Percentiles rank a stretch among this genome's conserved stretches.
These are phyloP conservation scores for Alopecurus myosuroides DNA, from an alignment of 176 grass and related monocot genomes.

Conservation along the genomic window DNA sequence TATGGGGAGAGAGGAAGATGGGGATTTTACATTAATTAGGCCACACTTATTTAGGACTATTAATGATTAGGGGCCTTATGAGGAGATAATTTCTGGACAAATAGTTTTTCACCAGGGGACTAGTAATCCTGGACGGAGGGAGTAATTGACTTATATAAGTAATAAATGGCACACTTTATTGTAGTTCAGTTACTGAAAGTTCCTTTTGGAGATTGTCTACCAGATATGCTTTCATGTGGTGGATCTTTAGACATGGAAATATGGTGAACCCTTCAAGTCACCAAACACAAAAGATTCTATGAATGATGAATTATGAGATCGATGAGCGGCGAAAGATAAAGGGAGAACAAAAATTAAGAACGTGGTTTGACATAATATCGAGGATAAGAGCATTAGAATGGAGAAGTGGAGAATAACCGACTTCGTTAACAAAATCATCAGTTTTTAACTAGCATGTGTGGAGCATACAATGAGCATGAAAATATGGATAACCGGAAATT, in stretches of 20 bases:
- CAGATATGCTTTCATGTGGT: neutral
- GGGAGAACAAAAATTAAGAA: neutral
- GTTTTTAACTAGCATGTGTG: constrained; percentile 3
- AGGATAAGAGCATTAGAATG: neutral
- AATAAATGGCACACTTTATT: neutral
- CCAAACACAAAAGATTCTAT: neutral
- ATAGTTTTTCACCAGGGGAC: no score
- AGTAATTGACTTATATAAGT: neutral
- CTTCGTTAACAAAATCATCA: neutral
- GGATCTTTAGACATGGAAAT: neutral
- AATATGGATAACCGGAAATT: neutral
- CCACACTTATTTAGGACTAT: no score
- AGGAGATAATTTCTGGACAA: no score
- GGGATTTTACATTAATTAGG: no score
- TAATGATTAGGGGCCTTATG: no score
- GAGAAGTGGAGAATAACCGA: neutral
- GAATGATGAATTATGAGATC: neutral
- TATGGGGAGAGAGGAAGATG: no score
- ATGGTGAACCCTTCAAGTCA: neutral
- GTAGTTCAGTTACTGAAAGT: neutral
- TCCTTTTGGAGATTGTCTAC: neutral
- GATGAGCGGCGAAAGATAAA: neutral
- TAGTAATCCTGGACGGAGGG: no score
- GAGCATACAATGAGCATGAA: neutral
- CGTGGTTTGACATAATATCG: neutral